Base-by-base conservation (phyloP, 805 yeast genomes). In the Ogataea henricii region DNA sequence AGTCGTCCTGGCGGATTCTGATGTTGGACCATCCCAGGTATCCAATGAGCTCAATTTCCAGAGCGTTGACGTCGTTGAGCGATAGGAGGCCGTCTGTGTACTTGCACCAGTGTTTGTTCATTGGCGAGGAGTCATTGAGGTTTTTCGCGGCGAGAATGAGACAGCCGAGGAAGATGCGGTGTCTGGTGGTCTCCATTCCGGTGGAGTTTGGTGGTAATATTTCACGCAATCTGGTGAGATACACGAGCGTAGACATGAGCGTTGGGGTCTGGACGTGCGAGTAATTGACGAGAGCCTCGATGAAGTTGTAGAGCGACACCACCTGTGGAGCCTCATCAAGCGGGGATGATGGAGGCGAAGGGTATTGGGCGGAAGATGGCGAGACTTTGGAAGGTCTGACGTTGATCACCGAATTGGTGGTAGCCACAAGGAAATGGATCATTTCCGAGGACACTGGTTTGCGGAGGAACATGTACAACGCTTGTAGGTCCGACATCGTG, bases 181-280 rank as follows among this genome's bases (percentile, higher is more conserved):
- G 99, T 63, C 95, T 80, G 7, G 98, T 90, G 45, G 97, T 87
- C 50, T 82, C 89, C 77, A 91, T 89, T 14, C 98, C 98, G 49
- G 85, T 80, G 10, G 96, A 94, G 65, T 87, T 87, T 23, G 88
- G 80, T 2, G 98, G 98, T 45, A 92, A 77, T 6, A 85, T 76
- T 45, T 80, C 77, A 57, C 92, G 81, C 57, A 94, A 74, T 55
- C 89, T 85, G 46, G 85, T 82, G 51, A 92, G 73, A 65, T 89
- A 92, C 13, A 90, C 91, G 46, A 91, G 74, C 4, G 96, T 79
- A 17, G 97, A 84, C 98, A 94, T 92, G 53, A 92, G 76, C 0
- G 98, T 92, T 29, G 97, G 89, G 3, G 96, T 87, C 68, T 90
- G 96, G 35, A 92, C 98, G 65, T 91, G 90, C 6, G 97, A 89